Percentiles rank a stretch among this genome's conserved stretches.
Conservation (phyloP, 306 rosid species). For the Chamaecrista fasciculata region DNA sequence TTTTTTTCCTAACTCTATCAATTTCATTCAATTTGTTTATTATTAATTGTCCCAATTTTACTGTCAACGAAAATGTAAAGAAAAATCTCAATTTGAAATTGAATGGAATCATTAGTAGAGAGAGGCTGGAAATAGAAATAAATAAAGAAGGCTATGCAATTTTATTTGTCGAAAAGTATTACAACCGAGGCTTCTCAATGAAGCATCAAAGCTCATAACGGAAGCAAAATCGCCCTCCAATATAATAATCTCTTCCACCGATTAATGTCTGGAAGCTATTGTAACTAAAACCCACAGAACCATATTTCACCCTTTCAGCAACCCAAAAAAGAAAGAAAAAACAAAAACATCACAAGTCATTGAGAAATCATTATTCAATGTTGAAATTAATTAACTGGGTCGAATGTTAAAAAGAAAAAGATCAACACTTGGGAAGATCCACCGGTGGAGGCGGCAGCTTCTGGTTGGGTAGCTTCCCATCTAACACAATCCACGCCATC, state of each 20-base stretch:
- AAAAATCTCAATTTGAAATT: not conserved
- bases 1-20: too few relatives aligned
- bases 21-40: too few relatives aligned
- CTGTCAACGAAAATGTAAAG: too few relatives aligned
- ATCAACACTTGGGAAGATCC: constrained; percentile 35
- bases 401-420: not conserved
- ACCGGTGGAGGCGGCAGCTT: constrained; percentile 33
- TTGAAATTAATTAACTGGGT: too few relatives aligned
- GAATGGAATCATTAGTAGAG: not conserved
- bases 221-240: not conserved
- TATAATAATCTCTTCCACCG: constrained; percentile 5
- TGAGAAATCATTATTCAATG: not conserved
- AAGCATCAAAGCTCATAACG: constrained; percentile 10
- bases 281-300: not conserved
- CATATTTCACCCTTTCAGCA: not conserved
- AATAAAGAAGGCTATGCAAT: not conserved
- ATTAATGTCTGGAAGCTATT: not conserved
- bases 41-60: too few relatives aligned
- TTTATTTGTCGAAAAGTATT: constrained; percentile 13
- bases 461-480: constrained; percentile 30
- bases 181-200: constrained; percentile 14
- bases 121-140: not conserved
- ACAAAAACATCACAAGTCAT: not conserved
- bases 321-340: not conserved
- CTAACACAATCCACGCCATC: constrained; percentile 33